phyloP scores from a whole-genome alignment of 1,284 basidiomycete species.

The Apiotrichum montevideense region DNA sequence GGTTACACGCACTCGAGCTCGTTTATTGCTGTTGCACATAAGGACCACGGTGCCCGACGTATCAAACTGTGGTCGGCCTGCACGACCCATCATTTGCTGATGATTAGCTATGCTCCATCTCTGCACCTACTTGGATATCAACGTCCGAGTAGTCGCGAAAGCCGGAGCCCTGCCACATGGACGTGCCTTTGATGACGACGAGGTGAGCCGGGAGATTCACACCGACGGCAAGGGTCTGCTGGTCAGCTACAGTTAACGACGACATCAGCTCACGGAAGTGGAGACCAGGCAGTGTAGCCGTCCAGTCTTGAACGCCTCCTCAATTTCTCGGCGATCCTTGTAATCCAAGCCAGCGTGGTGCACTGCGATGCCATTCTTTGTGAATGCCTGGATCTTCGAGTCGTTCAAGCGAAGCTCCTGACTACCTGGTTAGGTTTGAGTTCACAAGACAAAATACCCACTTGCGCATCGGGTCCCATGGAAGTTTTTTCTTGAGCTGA shows the following conservation, averaged over 20 bases:
- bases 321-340: constrained; percentile 48
- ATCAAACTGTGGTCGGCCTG: constrained; percentile 88
- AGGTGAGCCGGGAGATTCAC: constrained; percentile 51
- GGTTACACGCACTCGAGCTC: constrained; percentile 21
- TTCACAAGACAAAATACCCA: constrained; percentile 25
- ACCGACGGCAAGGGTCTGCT: constrained; percentile 50
- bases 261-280: constrained; percentile 39
- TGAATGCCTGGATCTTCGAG: constrained; percentile 25
- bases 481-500: constrained; percentile 53
- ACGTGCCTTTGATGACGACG: constrained; percentile 47
- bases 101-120: not conserved
- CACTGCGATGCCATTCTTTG: constrained; percentile 47
- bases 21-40: constrained; percentile 36
- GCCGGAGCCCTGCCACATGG: constrained; percentile 34
- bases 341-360: constrained; percentile 53
- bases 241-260: not conserved
- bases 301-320: constrained; percentile 47
- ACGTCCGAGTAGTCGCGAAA: constrained; percentile 46
- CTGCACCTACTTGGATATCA: constrained; percentile 37
- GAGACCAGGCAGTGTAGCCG: constrained; percentile 43
- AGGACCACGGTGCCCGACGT: constrained; percentile 51
- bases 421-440: constrained; percentile 3
- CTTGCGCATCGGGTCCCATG: constrained; percentile 60
- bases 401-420: constrained; percentile 22
- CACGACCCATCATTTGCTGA: constrained; percentile 49